These are phyloP conservation scores for Cupressus sempervirens DNA, from an alignment of 75 land plant species.

Conservation along the genomic window DNA sequence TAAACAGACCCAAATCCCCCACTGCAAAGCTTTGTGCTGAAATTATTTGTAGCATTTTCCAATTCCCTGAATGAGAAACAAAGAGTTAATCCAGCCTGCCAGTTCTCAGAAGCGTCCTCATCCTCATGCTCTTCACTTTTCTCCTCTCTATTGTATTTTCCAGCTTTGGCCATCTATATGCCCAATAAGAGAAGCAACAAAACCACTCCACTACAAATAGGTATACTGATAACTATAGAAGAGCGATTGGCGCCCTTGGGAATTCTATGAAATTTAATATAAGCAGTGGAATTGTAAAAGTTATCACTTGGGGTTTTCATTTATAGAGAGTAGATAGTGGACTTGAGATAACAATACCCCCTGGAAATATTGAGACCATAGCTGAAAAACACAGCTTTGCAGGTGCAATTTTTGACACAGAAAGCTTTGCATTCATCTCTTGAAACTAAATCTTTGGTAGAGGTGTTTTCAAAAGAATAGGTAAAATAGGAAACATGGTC, in stretches of 20 bases:
- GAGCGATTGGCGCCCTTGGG: not conserved
- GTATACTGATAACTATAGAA: not conserved
- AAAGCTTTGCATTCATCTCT: conserved; percentile 23
- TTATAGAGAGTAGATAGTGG: conserved; percentile 16
- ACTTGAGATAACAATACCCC: conserved; percentile 25
- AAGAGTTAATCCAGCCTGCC: conserved; percentile 17
- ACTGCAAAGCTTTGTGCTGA: conserved; percentile 18
- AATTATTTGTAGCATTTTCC: conserved; percentile 15
- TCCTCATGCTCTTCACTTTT: conserved; percentile 11
- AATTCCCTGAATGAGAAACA: conserved; percentile 18
- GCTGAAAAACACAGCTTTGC: conserved; percentile 29
- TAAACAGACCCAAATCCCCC: conserved; percentile 33
- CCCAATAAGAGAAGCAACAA: not conserved
- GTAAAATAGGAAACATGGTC: conserved; percentile 17
- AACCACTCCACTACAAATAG: not conserved
- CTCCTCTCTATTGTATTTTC: not conserved
- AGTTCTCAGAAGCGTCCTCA: not conserved
- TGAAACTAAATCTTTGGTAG: not conserved
- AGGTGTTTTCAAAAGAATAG: not conserved
- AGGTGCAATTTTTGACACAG: conserved; percentile 33
- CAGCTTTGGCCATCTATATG: not conserved
- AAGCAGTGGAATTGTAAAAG: conserved; percentile 4
- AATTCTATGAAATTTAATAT: not conserved
- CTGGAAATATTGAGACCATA: not conserved
- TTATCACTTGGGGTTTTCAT: not conserved